Base-by-base conservation (phyloP, 2,329 filamentous ascomycete genomes). In the Plectosphaerella cucumerina region DNA sequence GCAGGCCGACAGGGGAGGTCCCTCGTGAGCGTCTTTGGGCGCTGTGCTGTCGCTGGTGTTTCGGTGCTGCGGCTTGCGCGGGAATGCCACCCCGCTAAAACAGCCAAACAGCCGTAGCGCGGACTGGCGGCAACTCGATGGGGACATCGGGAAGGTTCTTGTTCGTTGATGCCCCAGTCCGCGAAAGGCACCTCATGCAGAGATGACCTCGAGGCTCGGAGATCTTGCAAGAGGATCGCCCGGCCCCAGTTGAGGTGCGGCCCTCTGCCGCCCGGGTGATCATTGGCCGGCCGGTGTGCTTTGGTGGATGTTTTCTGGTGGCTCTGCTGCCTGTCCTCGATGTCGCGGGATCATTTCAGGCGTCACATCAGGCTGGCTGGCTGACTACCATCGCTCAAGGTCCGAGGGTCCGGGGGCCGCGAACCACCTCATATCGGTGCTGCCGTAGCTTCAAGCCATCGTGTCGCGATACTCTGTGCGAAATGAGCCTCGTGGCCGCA, bases 401-500 rank as follows among this genome's bases (percentile, higher is more conserved):
- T 52, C 22, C 44, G 49, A 4, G 50, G 47, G 21, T 50, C 50
- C 50, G 9, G 49, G 44, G 9, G 47, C 31, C 9, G 46, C 47
- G 33, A 44, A 44, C 26, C 14, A 26, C 15, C 44, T 37, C 35
- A 37, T 37, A 37, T 37, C 35, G 35, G 35, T 17, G 15, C 14
- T n/a, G 35, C 17, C 35, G 15, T 37, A 37, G 35, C 14, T 37
- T 37, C 15, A n/a, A 15, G 35, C 35, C 35, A 18, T 15, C 14
- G 35, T 37, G 35, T 31, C 26, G 26, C 26, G 26, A 31, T 31
- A 31, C 26, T 11, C 6, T 11, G 8, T 31, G 26, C 8, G 26
- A 31, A 31, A 31, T 31, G 26, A 31, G 26, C 26, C 26, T 31
- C 26, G 26, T 31, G 26, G 26, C 8, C 26, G 26, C 26, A 31